These are phyloP conservation scores for Fusarium sp. DNA, from an alignment of 2,329 filamentous ascomycete species.

Conservation along the genomic window DNA sequence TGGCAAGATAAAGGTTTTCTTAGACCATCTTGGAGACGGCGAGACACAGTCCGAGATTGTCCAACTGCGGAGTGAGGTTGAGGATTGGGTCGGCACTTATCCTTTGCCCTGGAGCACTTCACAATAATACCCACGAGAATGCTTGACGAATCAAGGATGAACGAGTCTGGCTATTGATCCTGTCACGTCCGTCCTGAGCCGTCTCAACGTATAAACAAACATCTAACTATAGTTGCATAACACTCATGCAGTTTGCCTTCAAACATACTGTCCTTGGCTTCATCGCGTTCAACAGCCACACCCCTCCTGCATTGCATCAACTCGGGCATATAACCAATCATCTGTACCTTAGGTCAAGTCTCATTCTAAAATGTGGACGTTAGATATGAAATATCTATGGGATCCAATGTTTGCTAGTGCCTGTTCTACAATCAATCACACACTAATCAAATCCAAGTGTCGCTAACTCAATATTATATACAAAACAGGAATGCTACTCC, in stretches of 20 bases:
- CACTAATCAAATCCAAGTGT: not conserved
- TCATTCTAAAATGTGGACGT: constrained; percentile 8
- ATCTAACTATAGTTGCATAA: not conserved
- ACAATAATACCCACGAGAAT: constrained; percentile 34
- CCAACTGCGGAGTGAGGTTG: constrained; percentile 78
- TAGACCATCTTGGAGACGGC: constrained; percentile 74
- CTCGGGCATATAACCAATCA: constrained; percentile 1
- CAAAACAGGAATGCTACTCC: not conserved
- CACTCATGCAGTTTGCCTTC: not conserved
- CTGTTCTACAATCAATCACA: not conserved
- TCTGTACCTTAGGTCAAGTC: not conserved
- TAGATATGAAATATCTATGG: constrained; percentile 6
- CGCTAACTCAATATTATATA: not conserved
- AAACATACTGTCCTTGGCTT: not conserved
- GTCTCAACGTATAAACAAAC: not conserved
- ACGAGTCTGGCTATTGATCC: constrained; percentile 2
- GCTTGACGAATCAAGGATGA: not conserved
- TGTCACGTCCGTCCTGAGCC: not conserved
- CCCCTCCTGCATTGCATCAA: constrained; percentile 1
- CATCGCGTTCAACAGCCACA: not conserved
- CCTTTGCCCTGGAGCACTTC: constrained; percentile 72
- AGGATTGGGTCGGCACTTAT: constrained; percentile 81
- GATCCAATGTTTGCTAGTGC: not conserved
- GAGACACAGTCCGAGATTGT: constrained; percentile 76
- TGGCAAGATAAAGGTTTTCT: constrained; percentile 73